These are phyloP conservation scores for Capsicum chinense DNA, from an alignment of 257 asterid genomes.

Conservation along the genomic window DNA sequence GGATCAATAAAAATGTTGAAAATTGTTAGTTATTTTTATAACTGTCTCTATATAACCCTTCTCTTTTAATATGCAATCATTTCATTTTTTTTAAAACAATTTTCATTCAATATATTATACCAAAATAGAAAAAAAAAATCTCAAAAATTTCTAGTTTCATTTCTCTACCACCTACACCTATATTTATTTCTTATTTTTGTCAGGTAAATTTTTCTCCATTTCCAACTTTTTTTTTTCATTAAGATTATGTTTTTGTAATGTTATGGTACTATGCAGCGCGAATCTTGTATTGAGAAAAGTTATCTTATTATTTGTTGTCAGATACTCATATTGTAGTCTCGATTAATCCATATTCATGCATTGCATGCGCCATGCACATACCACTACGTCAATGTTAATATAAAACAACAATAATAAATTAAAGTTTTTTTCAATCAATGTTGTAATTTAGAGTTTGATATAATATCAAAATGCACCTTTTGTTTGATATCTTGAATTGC, in stretches of 20 bases:
- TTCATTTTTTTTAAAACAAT: background rate
- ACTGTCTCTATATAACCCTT: background rate
- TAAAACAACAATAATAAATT: no score
- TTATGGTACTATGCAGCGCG: no score
- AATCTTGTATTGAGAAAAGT: no score
- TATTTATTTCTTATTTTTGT: background rate
- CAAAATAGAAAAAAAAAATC: background rate
- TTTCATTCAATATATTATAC: background rate
- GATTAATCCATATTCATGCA: background rate
- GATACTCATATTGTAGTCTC: background rate
- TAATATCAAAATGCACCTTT: no score
- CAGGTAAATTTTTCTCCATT: background rate
- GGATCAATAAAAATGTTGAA: background rate
- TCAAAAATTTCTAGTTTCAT: background rate
- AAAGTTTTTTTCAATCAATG: no score
- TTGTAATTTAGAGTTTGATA: no score
- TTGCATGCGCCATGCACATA: background rate
- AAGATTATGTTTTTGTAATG: no score
- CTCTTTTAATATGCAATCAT: background rate
- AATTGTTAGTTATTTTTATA: background rate
- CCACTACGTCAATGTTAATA: background rate
- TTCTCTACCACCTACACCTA: conserved; percentile 7
- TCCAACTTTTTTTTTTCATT: background rate
- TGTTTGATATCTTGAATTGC: no score
- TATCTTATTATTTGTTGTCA: background rate